Percentiles rank a stretch among this genome's conserved stretches.
phyloP scores from a whole-genome alignment of 176 grass and related monocot species.

The Ensete glaucum region DNA sequence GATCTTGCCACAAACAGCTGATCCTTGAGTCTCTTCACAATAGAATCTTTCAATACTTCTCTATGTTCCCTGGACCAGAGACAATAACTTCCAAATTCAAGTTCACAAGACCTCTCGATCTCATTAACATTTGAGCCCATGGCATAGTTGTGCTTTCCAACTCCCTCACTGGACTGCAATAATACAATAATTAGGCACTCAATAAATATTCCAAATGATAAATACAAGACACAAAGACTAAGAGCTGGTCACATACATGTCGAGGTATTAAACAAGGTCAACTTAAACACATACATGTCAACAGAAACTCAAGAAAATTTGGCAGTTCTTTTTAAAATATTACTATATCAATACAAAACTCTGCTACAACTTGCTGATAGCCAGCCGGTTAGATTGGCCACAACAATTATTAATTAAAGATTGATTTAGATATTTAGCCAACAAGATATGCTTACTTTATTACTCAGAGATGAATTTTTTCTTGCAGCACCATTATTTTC shows the following conservation, averaged over 20 bases:
- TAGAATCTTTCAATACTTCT: slow-evolving; percentile 56
- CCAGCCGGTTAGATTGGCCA: too few relatives aligned
- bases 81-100: slow-evolving; percentile 76
- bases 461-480: background rate
- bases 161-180: background rate
- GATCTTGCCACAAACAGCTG: slow-evolving; percentile 78
- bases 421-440: background rate
- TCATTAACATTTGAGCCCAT: slow-evolving; percentile 1
- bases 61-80: slow-evolving; percentile 76
- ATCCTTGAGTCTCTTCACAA: slow-evolving; percentile 63
- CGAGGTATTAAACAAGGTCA: background rate
- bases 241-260: background rate
- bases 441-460: slow-evolving; percentile 1
- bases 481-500: background rate
- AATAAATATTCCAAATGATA: background rate
- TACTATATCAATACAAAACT: too few relatives aligned
- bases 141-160: background rate
- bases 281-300: too few relatives aligned
- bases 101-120: slow-evolving; percentile 44
- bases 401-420: background rate
- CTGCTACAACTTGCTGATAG: too few relatives aligned
- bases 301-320: too few relatives aligned
- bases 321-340: too few relatives aligned
- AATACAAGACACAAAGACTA: background rate
- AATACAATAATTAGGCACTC: background rate